Evolutionary conservation across 1,284 basidiomycete genomes (phyloP).

Genomic region (Pseudozyma tsukubaensis): DNA sequence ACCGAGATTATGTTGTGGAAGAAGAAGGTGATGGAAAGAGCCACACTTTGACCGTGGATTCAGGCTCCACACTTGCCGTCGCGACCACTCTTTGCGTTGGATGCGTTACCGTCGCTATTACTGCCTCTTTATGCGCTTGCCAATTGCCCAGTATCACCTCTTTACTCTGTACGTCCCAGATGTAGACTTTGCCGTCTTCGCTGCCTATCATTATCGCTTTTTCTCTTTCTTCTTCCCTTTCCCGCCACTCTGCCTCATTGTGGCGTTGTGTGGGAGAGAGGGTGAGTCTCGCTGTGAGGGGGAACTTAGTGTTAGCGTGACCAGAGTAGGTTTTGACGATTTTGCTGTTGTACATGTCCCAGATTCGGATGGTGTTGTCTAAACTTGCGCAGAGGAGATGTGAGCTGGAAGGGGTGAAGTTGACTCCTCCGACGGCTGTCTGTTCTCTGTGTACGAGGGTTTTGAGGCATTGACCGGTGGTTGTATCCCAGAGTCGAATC

Average conservation of each 20-base stretch:
- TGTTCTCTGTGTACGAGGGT: slow-evolving; percentile 96
- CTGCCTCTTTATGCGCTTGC: slow-evolving; percentile 78
- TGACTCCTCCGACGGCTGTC: slow-evolving; percentile 86
- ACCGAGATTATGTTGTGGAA: too few relatives aligned
- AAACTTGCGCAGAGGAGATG: slow-evolving; percentile 89
- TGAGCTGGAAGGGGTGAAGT: slow-evolving; percentile 89
- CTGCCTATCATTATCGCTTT: slow-evolving; percentile 80
- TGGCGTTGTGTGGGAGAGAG: slow-evolving; percentile 1
- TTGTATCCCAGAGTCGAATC: slow-evolving; percentile 86
- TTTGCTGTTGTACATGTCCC: slow-evolving; percentile 91
- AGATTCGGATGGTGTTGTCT: slow-evolving; percentile 90
- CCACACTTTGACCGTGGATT: slow-evolving; percentile 55
- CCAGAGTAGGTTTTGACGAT: slow-evolving; percentile 92
- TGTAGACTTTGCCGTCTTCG: slow-evolving; percentile 86
- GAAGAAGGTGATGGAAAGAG: slow-evolving; percentile 4
- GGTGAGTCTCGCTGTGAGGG: slow-evolving; percentile 54
- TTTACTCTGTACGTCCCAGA: slow-evolving; percentile 91
- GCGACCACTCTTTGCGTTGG: slow-evolving; percentile 54
- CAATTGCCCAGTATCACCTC: slow-evolving; percentile 77
- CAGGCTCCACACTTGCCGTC: slow-evolving; percentile 55
- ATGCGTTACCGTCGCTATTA: slow-evolving; percentile 48
- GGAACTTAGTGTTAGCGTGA: slow-evolving; percentile 83
- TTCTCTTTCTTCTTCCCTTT: too few relatives aligned
- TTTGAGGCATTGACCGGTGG: slow-evolving; percentile 95
- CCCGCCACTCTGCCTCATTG: not conserved